Evolutionary conservation across 208 protist genomes (phyloP).

Genomic region (Porcisia deanei): DNA sequence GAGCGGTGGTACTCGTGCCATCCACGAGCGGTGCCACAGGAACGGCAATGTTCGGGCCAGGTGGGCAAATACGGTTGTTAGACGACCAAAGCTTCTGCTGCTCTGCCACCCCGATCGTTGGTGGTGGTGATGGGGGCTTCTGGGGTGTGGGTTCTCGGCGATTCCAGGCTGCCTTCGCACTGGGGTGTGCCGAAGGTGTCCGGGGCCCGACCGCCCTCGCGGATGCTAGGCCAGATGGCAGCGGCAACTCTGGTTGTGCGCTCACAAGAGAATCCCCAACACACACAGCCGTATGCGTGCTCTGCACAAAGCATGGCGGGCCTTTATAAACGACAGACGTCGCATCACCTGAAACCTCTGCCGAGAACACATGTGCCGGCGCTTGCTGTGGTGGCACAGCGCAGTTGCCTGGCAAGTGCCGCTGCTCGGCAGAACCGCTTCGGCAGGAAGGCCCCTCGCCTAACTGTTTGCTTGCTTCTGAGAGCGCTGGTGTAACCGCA

Average conservation of each 20-base stretch:
- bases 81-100: neutral
- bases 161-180: neutral
- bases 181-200: neutral
- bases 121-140: neutral
- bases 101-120: neutral
- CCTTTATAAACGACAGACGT: neutral
- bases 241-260: neutral
- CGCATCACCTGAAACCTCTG: neutral
- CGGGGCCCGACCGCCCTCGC: neutral
- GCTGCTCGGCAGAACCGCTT: neutral
- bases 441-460: neutral
- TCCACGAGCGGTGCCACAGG: neutral
- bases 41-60: neutral
- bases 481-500: neutral
- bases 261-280: neutral
- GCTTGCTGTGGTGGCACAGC: neutral
- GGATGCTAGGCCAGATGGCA: neutral
- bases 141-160: neutral
- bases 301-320: neutral
- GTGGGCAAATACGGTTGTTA: neutral
- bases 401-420: neutral
- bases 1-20: neutral
- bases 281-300: neutral
- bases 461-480: neutral
- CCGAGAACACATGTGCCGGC: neutral